Evolutionary conservation across 2,329 filamentous ascomycete species (phyloP).

Genomic region (Calonectria ilicicola): DNA sequence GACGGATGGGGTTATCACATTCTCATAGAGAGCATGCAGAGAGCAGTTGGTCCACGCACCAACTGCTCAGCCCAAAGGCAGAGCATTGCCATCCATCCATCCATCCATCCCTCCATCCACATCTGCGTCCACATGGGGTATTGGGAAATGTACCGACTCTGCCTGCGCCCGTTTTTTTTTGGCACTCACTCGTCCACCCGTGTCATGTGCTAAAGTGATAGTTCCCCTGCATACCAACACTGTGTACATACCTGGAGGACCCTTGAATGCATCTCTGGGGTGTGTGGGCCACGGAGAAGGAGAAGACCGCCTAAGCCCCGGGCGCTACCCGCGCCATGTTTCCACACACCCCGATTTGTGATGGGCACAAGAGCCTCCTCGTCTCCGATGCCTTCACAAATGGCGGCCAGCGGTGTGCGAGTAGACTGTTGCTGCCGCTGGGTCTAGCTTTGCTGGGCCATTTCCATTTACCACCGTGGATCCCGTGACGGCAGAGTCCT

Average conservation of each 20-base stretch:
- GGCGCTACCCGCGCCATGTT: slow-evolving; percentile 1
- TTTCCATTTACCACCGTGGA: neutral
- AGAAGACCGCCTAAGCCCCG: slow-evolving; percentile 7
- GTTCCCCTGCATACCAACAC: slow-evolving; percentile 11
- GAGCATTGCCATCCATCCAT: neutral
- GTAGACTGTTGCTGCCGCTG: neutral
- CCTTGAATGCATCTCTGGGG: neutral
- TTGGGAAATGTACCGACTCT: neutral
- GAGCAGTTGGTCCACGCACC: neutral
- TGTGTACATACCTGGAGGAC: neutral
- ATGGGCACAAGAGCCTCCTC: slow-evolving; percentile 7
- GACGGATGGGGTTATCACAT: neutral
- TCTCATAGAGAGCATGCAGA: neutral
- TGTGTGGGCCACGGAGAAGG: neutral
- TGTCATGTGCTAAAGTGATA: slow-evolving; percentile 1
- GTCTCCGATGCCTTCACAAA: slow-evolving; percentile 5
- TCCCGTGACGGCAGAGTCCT: slow-evolving; percentile 18
- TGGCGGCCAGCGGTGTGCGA: slow-evolving; percentile 7
- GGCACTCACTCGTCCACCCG: neutral
- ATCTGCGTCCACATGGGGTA: neutral
- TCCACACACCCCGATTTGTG: neutral
- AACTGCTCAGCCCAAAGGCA: neutral
- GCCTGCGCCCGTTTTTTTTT: neutral
- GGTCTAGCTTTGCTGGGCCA: neutral
- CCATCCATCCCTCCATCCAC: too few species aligned